These are phyloP conservation scores for Penicillium canariense DNA, from an alignment of 495 filamentous ascomycete genomes.

Conservation along the genomic window DNA sequence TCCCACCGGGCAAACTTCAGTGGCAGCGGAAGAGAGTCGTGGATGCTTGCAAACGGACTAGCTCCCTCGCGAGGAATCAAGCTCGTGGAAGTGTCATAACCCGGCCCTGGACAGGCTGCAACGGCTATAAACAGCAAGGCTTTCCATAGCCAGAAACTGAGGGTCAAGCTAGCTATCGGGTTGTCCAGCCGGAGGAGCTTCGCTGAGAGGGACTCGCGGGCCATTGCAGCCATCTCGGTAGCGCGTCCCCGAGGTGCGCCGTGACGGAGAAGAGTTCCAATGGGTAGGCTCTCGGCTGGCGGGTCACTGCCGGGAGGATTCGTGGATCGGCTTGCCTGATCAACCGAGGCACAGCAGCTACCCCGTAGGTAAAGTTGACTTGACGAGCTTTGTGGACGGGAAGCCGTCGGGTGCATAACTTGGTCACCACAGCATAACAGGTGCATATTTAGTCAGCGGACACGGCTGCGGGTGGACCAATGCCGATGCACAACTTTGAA, in stretches of 20 bases:
- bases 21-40: slow-evolving; percentile 24
- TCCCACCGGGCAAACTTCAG: slow-evolving; percentile 82
- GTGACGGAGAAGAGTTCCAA: slow-evolving; percentile 1
- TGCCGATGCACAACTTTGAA: neutral
- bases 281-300: neutral
- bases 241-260: neutral
- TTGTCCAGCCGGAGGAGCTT: slow-evolving; percentile 30
- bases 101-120: slow-evolving; percentile 60
- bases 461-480: neutral
- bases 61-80: slow-evolving; percentile 46
- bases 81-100: slow-evolving; percentile 86
- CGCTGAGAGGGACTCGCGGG: slow-evolving; percentile 12
- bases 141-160: slow-evolving; percentile 65
- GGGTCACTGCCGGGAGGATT: neutral
- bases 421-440: neutral
- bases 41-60: slow-evolving; percentile 11
- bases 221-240: slow-evolving; percentile 14
- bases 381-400: neutral
- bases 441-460: slow-evolving; percentile 21
- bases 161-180: slow-evolving; percentile 37
- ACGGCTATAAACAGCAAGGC: slow-evolving; percentile 63
- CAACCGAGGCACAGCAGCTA: neutral
- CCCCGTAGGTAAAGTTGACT: neutral
- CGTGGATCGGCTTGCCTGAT: neutral
- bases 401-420: neutral